Percentiles rank a stretch among this genome's conserved stretches.
Conservation (phyloP, 495 filamentous ascomycete genomes). For the Aspergillus sclerotiicarbonarius region DNA sequence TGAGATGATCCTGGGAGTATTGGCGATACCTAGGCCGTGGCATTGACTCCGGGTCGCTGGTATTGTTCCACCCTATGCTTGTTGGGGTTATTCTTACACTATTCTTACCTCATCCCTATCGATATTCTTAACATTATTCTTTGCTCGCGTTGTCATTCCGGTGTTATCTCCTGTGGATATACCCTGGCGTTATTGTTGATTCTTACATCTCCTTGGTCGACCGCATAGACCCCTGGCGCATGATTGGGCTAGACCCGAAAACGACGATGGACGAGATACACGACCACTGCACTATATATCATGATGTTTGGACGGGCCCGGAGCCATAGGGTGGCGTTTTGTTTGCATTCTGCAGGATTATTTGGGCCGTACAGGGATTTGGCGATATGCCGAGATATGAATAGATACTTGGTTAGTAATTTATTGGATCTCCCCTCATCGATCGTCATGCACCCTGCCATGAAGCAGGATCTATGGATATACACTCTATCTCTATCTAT, state of each 20-base stretch:
- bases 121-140: not conserved
- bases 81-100: not conserved
- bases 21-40: too few species aligned
- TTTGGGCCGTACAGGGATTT: not conserved
- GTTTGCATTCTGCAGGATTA: too few species aligned
- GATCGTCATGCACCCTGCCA: too few species aligned
- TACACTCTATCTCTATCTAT: too few species aligned
- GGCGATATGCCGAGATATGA: not conserved
- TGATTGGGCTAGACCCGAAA: conserved; percentile 12
- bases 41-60: not conserved
- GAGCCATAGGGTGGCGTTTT: not conserved
- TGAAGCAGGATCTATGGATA: not conserved
- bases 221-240: not conserved
- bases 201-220: not conserved
- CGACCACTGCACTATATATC: conserved; percentile 1
- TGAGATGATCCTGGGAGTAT: not conserved
- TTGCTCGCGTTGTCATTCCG: not conserved
- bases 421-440: not conserved
- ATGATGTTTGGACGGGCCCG: not conserved
- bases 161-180: not conserved
- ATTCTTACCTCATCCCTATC: not conserved
- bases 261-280: conserved; percentile 3
- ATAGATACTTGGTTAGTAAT: not conserved
- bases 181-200: not conserved
- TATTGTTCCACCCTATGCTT: not conserved